Conservation (phyloP, 116 monocot genomes). For the Cymodocea nodosa region DNA sequence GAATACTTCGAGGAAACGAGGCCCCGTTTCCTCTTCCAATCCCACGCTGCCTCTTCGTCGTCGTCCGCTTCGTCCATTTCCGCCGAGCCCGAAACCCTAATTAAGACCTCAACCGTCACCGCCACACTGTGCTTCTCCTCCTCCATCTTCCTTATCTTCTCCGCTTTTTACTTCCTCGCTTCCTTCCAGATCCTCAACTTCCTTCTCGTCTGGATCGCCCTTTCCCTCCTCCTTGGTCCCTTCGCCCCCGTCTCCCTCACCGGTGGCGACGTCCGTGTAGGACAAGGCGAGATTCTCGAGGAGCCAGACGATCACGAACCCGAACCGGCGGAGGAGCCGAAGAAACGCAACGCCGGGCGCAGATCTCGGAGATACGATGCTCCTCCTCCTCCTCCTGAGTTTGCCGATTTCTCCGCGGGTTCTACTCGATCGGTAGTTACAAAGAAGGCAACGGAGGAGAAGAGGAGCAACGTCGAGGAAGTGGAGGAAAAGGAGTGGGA, state of each 20-base stretch:
- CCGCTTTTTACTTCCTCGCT: slow-evolving; percentile 12
- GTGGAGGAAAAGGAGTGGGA: slow-evolving; percentile 54
- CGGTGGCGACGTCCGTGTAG: slow-evolving; percentile 66
- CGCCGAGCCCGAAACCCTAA: slow-evolving; percentile 2
- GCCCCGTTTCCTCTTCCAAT: slow-evolving; percentile 55
- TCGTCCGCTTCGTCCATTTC: slow-evolving; percentile 1
- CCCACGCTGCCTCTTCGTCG: slow-evolving; percentile 16
- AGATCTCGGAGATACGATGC: slow-evolving; percentile 1
- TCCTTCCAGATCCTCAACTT: slow-evolving; percentile 22
- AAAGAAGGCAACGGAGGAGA: slow-evolving; percentile 1
- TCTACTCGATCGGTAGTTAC: not conserved
- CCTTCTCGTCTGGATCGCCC: slow-evolving; percentile 55
- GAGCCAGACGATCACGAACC: slow-evolving; percentile 10
- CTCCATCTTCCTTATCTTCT: slow-evolving; percentile 19
- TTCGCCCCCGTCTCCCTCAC: slow-evolving; percentile 66
- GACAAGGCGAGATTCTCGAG: slow-evolving; percentile 36
- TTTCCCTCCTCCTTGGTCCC: slow-evolving; percentile 70
- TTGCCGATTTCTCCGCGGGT: not conserved
- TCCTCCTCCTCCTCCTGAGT: not conserved
- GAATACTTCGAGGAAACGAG: slow-evolving; percentile 74
- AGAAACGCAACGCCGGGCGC: slow-evolving; percentile 7
- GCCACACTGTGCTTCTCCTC: slow-evolving; percentile 26
- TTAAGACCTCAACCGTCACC: slow-evolving; percentile 26
- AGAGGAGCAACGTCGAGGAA: not conserved
- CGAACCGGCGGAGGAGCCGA: slow-evolving; percentile 12